Conservation (phyloP, 768 basidiomycete genomes). For the Megacollybia marginata region DNA sequence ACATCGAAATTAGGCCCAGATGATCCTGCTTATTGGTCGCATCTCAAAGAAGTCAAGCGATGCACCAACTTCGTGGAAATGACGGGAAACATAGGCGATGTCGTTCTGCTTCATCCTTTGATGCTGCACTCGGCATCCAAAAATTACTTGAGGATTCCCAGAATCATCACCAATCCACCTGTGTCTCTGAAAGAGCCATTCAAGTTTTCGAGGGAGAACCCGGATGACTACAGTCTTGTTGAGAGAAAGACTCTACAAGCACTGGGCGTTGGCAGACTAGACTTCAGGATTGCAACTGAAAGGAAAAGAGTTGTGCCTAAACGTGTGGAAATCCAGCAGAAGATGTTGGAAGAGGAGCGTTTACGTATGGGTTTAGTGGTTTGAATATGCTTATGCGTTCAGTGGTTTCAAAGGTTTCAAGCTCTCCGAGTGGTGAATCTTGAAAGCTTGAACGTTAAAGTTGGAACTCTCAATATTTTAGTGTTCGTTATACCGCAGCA, state of each 20-base stretch:
- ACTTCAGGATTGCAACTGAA: conserved; percentile 40
- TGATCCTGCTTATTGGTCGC: conserved; percentile 37
- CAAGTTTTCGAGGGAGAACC: conserved; percentile 36
- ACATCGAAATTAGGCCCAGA: conserved; percentile 24
- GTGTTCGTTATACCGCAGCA: too few relatives aligned
- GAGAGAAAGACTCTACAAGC: conserved; percentile 52
- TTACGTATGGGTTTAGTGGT: conserved; percentile 22
- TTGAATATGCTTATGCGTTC: conserved; percentile 11
- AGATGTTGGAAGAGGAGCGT: conserved; percentile 44
- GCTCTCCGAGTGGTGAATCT: too few relatives aligned
- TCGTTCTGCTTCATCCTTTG: conserved; percentile 54
- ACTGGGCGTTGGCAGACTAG: conserved; percentile 37
- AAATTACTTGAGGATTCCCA: conserved; percentile 46
- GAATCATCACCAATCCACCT: conserved; percentile 63
- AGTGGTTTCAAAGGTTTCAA: background rate
- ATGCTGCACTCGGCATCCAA: conserved; percentile 61
- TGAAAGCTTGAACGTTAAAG: too few relatives aligned
- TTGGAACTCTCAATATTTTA: too few relatives aligned
- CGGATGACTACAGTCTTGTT: conserved; percentile 46
- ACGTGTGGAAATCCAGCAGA: conserved; percentile 34
- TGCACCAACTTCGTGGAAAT: conserved; percentile 43
- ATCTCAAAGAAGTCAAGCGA: conserved; percentile 33
- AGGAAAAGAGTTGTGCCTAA: conserved; percentile 40
- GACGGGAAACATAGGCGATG: conserved; percentile 57
- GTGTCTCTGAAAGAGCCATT: conserved; percentile 50